Base-by-base conservation (phyloP, 805 yeast genomes). In the Teunomyces atbi region DNA sequence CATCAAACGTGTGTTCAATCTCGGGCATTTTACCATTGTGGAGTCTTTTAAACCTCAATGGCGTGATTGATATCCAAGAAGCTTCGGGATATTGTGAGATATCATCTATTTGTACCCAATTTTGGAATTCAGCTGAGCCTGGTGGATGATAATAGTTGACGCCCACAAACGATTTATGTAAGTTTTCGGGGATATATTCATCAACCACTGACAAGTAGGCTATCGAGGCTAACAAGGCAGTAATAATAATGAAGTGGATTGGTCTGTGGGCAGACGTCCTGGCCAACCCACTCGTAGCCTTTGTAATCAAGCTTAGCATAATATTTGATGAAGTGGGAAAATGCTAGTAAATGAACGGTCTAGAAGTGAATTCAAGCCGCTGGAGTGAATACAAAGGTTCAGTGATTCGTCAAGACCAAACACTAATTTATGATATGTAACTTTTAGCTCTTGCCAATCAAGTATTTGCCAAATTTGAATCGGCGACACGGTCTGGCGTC, bases 161-260 rank as follows among this genome's bases (percentile, higher is more conserved):
- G 26, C 46, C 57, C 19, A 41, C 62, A 37, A 69, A 62, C 40
- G 66, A 56, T 54, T 30, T 40, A 11, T 69, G 71, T 30, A 38
- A 38, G 30, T 63, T 57, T 61, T 66, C 75, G 47, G 81, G 77
- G 44, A 78, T 69, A 61, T 83, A 85, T 50, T 83, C 82, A 53
- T 84, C 89, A 29, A 86, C 81, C 3, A 84, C 78, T 3, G 91
- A 78, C 48, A 91, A 74, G 62, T 91, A 92, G 6, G 92, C 85
- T 44, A 87, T 68, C 3, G 96, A 84, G 2, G 96, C 94, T 34
- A 89, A 62, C 41, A 90, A 67, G 11, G 92, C 76, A 5, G 89
- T 78, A 46, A 81, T 59, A 40, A 89, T 81, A 44, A 91, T 82
- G 45, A 89, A 78, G 66, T 91, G 98, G 54, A 92, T 88, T 13